Conservation (phyloP, 2,329 filamentous ascomycete genomes). For the Helotiales sp. region DNA sequence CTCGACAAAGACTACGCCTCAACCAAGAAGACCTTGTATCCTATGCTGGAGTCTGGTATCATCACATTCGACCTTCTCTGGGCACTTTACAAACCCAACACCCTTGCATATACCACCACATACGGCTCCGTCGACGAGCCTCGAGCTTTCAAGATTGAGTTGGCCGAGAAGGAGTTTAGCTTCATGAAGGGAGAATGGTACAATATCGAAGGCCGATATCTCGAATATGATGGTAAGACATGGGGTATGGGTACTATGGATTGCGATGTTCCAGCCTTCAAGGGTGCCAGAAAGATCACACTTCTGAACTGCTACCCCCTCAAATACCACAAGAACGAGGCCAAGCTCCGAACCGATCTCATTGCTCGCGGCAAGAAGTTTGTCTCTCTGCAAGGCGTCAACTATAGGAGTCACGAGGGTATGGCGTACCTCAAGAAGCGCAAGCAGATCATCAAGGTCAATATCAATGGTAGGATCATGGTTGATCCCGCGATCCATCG, state of each 20-base stretch:
- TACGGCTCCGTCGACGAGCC: conserved; percentile 78
- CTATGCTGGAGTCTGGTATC: conserved; percentile 76
- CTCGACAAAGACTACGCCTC: conserved; percentile 80
- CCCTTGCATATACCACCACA: conserved; percentile 73
- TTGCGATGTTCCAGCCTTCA: conserved; percentile 72
- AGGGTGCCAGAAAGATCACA: conserved; percentile 79
- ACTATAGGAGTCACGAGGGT: conserved; percentile 81
- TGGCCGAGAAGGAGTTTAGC: conserved; percentile 67
- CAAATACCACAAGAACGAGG: conserved; percentile 74
- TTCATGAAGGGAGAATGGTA: conserved; percentile 76
- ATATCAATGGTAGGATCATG: conserved; percentile 86
- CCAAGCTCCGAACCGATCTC: conserved; percentile 62
- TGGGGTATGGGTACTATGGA: conserved; percentile 75
- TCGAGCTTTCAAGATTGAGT: conserved; percentile 79
- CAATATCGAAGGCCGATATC: conserved; percentile 72
- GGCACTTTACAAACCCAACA: conserved; percentile 87
- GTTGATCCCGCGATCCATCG: conserved; percentile 81
- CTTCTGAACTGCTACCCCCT: conserved; percentile 76
- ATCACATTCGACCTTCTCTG: conserved; percentile 89
- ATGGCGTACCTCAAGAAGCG: conserved; percentile 85
- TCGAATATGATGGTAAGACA: conserved; percentile 85
- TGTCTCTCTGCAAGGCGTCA: conserved; percentile 74
- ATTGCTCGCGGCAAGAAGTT: conserved; percentile 85
- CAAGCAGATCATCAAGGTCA: conserved; percentile 72
- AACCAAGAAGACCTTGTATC: conserved; percentile 76